Percentiles rank a stretch among this genome's conserved stretches.
These are phyloP conservation scores for Fusarium cyanostomum DNA, from an alignment of 2,329 filamentous ascomycete species.

Conservation along the genomic window DNA sequence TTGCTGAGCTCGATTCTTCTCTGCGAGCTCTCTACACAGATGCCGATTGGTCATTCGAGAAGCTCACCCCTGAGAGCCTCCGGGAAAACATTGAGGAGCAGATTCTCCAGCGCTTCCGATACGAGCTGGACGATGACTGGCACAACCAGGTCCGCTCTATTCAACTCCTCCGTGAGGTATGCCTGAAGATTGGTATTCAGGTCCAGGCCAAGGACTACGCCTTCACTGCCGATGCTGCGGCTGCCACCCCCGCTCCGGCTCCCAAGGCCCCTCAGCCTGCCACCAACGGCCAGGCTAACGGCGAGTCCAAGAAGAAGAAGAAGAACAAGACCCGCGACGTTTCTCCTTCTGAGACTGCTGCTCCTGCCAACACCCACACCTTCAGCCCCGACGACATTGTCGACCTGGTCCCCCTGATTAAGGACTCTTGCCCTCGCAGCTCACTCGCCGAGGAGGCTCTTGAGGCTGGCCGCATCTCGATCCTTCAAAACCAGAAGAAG, in stretches of 20 bases:
- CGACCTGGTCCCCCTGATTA: slow-evolving; percentile 93
- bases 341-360: slow-evolving; percentile 58
- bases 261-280: slow-evolving; percentile 46
- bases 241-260: slow-evolving; percentile 40
- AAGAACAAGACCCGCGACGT: slow-evolving; percentile 67
- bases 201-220: slow-evolving; percentile 73
- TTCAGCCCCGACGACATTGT: slow-evolving; percentile 88
- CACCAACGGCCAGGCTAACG: slow-evolving; percentile 54
- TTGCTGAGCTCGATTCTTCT: slow-evolving; percentile 78
- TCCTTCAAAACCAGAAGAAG: slow-evolving; percentile 94
- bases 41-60: slow-evolving; percentile 82
- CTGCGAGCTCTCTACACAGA: slow-evolving; percentile 82
- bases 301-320: slow-evolving; percentile 68
- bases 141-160: slow-evolving; percentile 72
- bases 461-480: slow-evolving; percentile 95
- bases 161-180: slow-evolving; percentile 89
- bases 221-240: slow-evolving; percentile 46
- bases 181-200: slow-evolving; percentile 89
- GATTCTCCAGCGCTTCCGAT: slow-evolving; percentile 78
- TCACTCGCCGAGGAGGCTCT: slow-evolving; percentile 93
- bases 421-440: slow-evolving; percentile 92
- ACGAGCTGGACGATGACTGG: slow-evolving; percentile 75
- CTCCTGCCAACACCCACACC: slow-evolving; percentile 53
- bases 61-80: slow-evolving; percentile 78
- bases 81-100: slow-evolving; percentile 76